phyloP scores from a whole-genome alignment of 2,329 filamentous ascomycete genomes.

The Didymella arachidicola region DNA sequence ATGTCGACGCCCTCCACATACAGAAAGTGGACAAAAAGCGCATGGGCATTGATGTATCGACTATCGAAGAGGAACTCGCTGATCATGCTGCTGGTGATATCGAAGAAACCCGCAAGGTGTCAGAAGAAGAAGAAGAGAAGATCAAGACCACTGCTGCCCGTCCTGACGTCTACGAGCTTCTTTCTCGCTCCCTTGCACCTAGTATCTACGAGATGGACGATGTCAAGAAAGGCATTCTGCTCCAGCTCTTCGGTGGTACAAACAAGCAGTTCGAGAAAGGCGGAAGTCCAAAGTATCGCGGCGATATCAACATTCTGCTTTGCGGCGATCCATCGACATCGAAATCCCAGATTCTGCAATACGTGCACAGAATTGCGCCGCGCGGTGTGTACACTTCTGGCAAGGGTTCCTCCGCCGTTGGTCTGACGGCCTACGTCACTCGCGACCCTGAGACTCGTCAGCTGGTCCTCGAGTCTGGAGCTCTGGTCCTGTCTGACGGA shows the following conservation, averaged over 20 bases:
- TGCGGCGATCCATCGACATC: constrained; percentile 97
- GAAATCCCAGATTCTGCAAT: constrained; percentile 93
- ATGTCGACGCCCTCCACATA: constrained; percentile 92
- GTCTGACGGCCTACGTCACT: constrained; percentile 79
- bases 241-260: constrained; percentile 95
- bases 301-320: constrained; percentile 95
- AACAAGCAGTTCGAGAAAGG: constrained; percentile 99
- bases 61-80: constrained; percentile 82
- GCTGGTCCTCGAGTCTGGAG: constrained; percentile 77
- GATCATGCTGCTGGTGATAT: constrained; percentile 74
- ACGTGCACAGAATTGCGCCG: constrained; percentile 97
- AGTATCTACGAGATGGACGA: constrained; percentile 98
- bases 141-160: constrained; percentile 82
- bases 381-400: constrained; percentile 81
- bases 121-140: constrained; percentile 84
- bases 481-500: constrained; percentile 75
- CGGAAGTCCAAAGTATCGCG: constrained; percentile 92
- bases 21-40: constrained; percentile 97
- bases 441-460: constrained; percentile 77
- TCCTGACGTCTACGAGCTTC: constrained; percentile 89
- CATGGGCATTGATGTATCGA: constrained; percentile 88
- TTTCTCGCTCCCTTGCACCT: constrained; percentile 88
- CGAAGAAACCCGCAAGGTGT: constrained; percentile 84
- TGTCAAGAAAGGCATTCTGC: constrained; percentile 96
- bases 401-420: constrained; percentile 78